Base-by-base conservation (phyloP, 257 asterid species). In the Scutellaria galericulata region DNA sequence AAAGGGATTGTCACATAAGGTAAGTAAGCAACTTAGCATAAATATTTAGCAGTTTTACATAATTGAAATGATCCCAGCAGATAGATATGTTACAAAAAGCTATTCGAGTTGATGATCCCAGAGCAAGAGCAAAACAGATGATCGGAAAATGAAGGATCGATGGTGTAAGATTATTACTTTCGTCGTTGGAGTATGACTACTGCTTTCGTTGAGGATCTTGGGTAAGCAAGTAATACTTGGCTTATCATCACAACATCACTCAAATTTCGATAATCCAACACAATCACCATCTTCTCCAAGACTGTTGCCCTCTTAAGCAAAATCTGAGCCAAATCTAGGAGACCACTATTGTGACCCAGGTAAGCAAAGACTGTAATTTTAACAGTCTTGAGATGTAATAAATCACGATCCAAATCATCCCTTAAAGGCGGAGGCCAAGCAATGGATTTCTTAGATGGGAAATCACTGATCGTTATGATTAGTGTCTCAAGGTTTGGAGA, bases 401-500 rank as follows among this genome's bases (percentile, higher is more conserved):
- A 65, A 5, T 27, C 52, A 7, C 39, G 15, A 3, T 15, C 24
- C 53, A 48, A 12, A 63, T 61, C 44, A 24, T 0, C 52, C 22
- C 47, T 54, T 41, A 15, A 15, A 5, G 14, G 1, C 37, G 48
- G 61, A 48, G 20, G 0, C 22, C 18, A 31, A 40, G 24, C 9
- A 14, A 7, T 3, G 12, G 11, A 20, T 31, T 8, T 4, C 65
- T 64, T 69, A 54, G 12, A 42, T 3, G 15, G 1, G 15, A 4
- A 47, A 5, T 13, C 24, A 27, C 5, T 27, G 5, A 6, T 18
- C 44, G 8, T 9, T 66, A 78, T 42, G 41, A 51, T 35, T 54
- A 78, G 31, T 7, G 9, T 66, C 68, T 72, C 39, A 12, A 72
- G 66, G 46, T 59, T 13, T 8, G 68, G 71, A 18, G 78, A 72